Evolutionary conservation across 2,329 filamentous ascomycete genomes (phyloP).

Genomic region (Fusarium xylarioides): DNA sequence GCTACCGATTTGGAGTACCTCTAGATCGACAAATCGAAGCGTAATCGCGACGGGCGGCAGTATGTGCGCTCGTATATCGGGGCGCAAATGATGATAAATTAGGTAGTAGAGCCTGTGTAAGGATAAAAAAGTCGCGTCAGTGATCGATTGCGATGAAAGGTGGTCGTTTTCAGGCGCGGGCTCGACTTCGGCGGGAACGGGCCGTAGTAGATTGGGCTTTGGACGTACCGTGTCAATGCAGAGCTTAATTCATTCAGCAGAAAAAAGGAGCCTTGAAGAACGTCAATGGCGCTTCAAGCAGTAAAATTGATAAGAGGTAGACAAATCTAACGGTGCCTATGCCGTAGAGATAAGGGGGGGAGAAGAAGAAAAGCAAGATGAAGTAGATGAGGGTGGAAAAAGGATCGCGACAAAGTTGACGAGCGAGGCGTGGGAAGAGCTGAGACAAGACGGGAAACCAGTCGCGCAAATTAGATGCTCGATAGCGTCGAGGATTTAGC

Average conservation of each 20-base stretch:
- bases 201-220: conserved; percentile 17
- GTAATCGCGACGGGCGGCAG: conserved; percentile 20
- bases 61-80: background rate
- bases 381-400: conserved; percentile 37
- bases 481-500: conserved; percentile 43
- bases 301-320: conserved; percentile 10
- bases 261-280: conserved; percentile 13
- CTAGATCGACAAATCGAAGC: conserved; percentile 26
- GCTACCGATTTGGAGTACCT: conserved; percentile 30
- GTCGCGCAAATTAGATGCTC: conserved; percentile 46
- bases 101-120: conserved; percentile 13
- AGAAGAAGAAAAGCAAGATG: conserved; percentile 29
- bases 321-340: conserved; percentile 22
- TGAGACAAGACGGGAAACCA: conserved; percentile 40
- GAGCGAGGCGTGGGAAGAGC: conserved; percentile 37
- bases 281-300: conserved; percentile 25
- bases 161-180: conserved; percentile 11
- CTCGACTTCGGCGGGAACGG: conserved; percentile 28
- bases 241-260: conserved; percentile 35
- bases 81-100: conserved; percentile 26
- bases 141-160: conserved; percentile 14
- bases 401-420: conserved; percentile 40
- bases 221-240: conserved; percentile 43
- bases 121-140: conserved; percentile 28
- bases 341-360: conserved; percentile 28